Evolutionary conservation across 106 monocot species (phyloP), one percentile per base, ranked within the genome.

Genomic region (Dioscorea alata): DNA sequence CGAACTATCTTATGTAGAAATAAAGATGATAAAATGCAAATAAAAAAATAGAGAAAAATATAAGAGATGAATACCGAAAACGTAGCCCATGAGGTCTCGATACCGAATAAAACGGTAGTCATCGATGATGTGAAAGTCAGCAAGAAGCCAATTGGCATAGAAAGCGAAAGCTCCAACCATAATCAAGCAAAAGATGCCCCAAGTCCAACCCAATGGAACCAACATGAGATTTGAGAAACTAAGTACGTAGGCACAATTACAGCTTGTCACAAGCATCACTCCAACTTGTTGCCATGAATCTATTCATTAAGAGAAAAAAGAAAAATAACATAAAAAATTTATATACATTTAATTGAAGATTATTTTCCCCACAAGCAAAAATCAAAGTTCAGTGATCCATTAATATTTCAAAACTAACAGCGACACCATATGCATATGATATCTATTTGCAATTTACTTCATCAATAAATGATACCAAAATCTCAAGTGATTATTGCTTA

Each of bases 271-370:
- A 21, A 85, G 48, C 73, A 84, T n/a, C 23, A 81, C 8, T 21
- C 84, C 84, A 42, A 85, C 84, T 49, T 85, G 80, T 50, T 85
- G 23, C 84, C 84, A 85, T 61, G 84, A 77, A 76, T 85, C 84
- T 85, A 1, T 25, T n/a, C 6, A 33, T 4, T 28, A 3, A 28
- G 28, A 28, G 2, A 28, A 28, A 28, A 28, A 28, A 28, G 3
- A 28, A 28, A n/a, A n/a, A n/a, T n/a, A n/a, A n/a, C n/a, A 59
- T 1, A 23, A 34, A 33, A 33, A 13, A 14, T 16, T 12, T 13
- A 7, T 0, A 28, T 54, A 32, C 28, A 28, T 28, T 28, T 28
- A 28, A 28, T 28, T 3, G 2, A 28, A 1, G 28, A 1, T 28
- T 28, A 28, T 3, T 28, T 28, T 28, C 28, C n/a, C n/a, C n/a